Base-by-base conservation (phyloP, 106 monocot species). In the Allium sativum region DNA sequence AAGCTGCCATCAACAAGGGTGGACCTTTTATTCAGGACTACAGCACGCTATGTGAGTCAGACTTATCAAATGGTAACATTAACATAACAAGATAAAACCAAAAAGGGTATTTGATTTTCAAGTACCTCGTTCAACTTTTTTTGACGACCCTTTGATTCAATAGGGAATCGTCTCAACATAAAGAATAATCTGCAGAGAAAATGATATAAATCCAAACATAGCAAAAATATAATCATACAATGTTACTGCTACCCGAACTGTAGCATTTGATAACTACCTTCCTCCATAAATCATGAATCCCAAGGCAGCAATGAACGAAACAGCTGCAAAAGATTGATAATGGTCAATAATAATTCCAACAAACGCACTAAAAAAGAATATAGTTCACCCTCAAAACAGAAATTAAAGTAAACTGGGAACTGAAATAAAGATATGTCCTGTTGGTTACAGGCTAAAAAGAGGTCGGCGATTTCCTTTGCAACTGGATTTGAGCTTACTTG, bases 271-370 rank as follows among this genome's bases (percentile, higher is more conserved):
- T 31, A 5, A 31, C 42, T 51, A 90, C 90, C 90, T 90, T 13
- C 90, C 85, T 22, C 90, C 90, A 61, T 90, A 90, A 11, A 90
- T 68, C 61, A 85, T 76, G 56, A 90, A 90, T 42, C 79, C 90
- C 62, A 90, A 61, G 51, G 82, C 82, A 48, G 79, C 85, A 70
- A 85, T 82, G 57, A 90, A 68, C 64, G 85, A 85, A 41, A 90
- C 79, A 73, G 79, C 85, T 90, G 82, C 56, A 68, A 70, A 40
- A 58, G 59, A 10, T 21, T 10, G 41, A 3, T 59, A 15, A 44
- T 17, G 31, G 31, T 31, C 31, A 31, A 31, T 31, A 31, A 31
- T 2, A 31, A 31, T 5, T 2, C 31, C 31, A 31, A 31, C 31
- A 31, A 31, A 31, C 4, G 31, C 0, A 31, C 5, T 31, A 31